A percentile compares a stretch with the other conserved stretches of the same genome.
Conservation (phyloP, 2,329 filamentous ascomycete species). For the Ophiostoma sp. region DNA sequence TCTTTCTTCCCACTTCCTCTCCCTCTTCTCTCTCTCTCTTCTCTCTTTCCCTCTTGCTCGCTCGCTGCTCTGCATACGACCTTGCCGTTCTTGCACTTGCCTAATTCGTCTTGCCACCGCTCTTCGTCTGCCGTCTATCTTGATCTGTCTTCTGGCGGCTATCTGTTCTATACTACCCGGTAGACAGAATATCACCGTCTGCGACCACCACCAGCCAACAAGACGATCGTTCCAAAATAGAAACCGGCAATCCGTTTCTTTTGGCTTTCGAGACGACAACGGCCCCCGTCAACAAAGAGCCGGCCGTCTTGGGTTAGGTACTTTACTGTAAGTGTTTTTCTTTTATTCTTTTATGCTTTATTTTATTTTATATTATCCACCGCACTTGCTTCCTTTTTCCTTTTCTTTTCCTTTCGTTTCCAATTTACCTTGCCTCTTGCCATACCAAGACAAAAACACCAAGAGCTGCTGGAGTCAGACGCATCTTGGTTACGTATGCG, state of each 20-base stretch:
- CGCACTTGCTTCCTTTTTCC: background rate
- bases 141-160: background rate
- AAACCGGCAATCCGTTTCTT: background rate
- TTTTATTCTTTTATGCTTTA: background rate
- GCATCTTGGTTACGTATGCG: slow-evolving; percentile 7
- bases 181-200: background rate
- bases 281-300: slow-evolving; percentile 8
- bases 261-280: background rate
- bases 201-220: background rate
- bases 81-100: background rate
- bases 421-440: background rate
- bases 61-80: background rate
- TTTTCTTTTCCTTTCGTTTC: background rate
- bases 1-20: background rate
- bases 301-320: slow-evolving; percentile 12
- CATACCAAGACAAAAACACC: slow-evolving; percentile 6
- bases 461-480: slow-evolving; percentile 1
- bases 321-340: slow-evolving; percentile 2
- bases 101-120: background rate
- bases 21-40: background rate
- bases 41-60: background rate
- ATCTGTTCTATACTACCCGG: background rate
- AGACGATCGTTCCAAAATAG: background rate
- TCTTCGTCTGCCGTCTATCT: background rate
- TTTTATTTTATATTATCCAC: background rate